Evolutionary conservation across 2,329 filamentous ascomycete species (phyloP).

Genomic region (Trichoderma gracile): DNA sequence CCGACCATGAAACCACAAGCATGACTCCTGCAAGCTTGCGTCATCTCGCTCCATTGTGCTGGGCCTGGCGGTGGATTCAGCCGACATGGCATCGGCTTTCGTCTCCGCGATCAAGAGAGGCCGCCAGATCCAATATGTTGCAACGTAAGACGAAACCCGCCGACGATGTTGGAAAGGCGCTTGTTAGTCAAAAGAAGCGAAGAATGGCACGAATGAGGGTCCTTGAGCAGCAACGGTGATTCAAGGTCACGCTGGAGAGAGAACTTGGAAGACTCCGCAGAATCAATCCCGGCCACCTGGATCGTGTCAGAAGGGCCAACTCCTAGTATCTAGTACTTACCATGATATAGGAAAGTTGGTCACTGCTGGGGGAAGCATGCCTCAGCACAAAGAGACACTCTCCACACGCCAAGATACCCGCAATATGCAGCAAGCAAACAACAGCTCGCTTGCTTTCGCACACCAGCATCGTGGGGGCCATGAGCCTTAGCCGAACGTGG

Average conservation of each 20-base stretch:
- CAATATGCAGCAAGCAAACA: background rate
- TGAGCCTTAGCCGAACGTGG: background rate
- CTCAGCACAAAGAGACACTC: background rate
- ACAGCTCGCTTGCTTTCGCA: background rate
- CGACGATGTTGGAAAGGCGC: background rate
- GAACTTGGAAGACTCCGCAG: background rate
- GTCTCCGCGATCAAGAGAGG: slow-evolving; percentile 16
- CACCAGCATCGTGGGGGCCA: slow-evolving; percentile 13
- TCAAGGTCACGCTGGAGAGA: background rate
- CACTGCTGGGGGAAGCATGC: background rate
- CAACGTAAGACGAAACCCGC: background rate
- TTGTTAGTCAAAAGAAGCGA: background rate
- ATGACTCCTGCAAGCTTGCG: slow-evolving; percentile 18
- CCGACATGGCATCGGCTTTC: background rate
- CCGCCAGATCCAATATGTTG: background rate
- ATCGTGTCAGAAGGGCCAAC: background rate
- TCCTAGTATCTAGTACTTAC: background rate
- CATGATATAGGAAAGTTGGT: background rate
- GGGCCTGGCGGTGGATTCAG: background rate
- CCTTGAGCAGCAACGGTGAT: background rate
- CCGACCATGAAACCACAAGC: slow-evolving; percentile 2
- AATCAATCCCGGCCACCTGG: slow-evolving; percentile 4
- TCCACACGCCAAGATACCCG: slow-evolving; percentile 12
- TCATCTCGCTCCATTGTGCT: slow-evolving; percentile 9
- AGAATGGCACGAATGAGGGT: background rate